Evolutionary conservation across 2,329 filamentous ascomycete species (phyloP), one percentile per base, ranked within the genome.

Genomic region (Alternaria rosae): DNA sequence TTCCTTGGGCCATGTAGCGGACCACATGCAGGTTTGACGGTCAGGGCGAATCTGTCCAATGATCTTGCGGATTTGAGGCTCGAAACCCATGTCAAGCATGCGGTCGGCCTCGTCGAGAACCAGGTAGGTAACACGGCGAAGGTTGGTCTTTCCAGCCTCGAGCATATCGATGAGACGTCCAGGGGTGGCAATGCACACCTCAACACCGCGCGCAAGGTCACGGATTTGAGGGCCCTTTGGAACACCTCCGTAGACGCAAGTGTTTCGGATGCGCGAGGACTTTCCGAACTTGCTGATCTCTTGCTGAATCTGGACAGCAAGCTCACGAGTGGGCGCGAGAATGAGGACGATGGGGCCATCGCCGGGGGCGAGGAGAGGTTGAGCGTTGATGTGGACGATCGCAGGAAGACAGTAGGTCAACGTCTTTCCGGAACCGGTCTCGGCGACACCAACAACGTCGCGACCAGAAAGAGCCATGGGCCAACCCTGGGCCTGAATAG

Each of bases 31-130:
- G 66, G 95, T 99, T 82, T 99, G 95, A 87, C 95, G 91, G 80
- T 99, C 95, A 56, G 95, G 95, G 73, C 95, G 93, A 82, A 98
- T 98, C 84, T 99, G 95, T 67, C 91, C 88, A 72, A 99, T 94
- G 70, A 99, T 98, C 86, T 98, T 98, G 85, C 95, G 93, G 76
- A 99, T 98, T 82, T 98, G 95, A 70, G 95, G 95, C 85, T 99
- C 95, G 84, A 99, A 98, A 89, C 95, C 95, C 95, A 99, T 99
- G 85, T 99, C 95, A 80, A 99, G 87, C 95, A 99, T 99, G 78
- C 95, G 94, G 84, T 99, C 95, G 80, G 95, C 95, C 85, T 99
- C 95, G 76, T 99, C 95, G 68, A 99, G 93, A 71, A 98, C 95
- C 60, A 99, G 87, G 84, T 99, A 99, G 59, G 95, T 99, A 66